phyloP scores from a whole-genome alignment of 169 alveolate genomes.

The Plasmodium inui region DNA sequence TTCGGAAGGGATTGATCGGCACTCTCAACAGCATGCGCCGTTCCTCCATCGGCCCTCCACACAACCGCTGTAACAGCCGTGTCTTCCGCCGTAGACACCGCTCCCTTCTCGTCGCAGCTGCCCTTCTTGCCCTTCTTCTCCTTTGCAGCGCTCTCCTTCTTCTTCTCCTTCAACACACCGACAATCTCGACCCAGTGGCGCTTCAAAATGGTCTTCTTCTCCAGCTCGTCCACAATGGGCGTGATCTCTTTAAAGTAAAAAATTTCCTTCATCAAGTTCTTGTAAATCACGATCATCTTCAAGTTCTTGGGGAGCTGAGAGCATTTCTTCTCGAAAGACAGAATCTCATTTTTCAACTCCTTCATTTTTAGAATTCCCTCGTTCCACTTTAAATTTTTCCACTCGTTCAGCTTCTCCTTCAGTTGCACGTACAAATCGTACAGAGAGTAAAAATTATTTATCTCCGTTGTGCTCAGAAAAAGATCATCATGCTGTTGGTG shows the following conservation, averaged over 20 bases:
- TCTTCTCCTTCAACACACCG: conserved; percentile 58
- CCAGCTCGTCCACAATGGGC: conserved; percentile 92
- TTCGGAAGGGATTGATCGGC: conserved; percentile 19
- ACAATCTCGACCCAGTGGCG: conserved; percentile 95
- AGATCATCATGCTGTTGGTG: conserved; percentile 95
- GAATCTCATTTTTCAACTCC: conserved; percentile 93
- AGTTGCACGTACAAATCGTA: conserved; percentile 91
- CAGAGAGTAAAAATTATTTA: conserved; percentile 92
- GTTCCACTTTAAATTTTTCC: conserved; percentile 94
- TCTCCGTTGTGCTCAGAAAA: conserved; percentile 93
- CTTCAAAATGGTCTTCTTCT: conserved; percentile 92
- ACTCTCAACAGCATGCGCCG: background rate
- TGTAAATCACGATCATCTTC: conserved; percentile 75
- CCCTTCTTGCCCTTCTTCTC: conserved; percentile 87
- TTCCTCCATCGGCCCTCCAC: background rate
- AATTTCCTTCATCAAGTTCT: conserved; percentile 63
- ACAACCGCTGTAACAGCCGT: background rate
- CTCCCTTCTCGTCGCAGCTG: background rate
- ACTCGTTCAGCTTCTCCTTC: conserved; percentile 80
- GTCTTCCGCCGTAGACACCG: background rate
- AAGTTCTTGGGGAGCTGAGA: conserved; percentile 71
- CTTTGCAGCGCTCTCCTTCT: conserved; percentile 58
- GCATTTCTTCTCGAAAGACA: conserved; percentile 89
- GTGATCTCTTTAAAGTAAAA: conserved; percentile 81
- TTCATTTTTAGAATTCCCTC: conserved; percentile 95